Conservation (phyloP, 2,329 filamentous ascomycete genomes). For the Aspergillus calidoustus region DNA sequence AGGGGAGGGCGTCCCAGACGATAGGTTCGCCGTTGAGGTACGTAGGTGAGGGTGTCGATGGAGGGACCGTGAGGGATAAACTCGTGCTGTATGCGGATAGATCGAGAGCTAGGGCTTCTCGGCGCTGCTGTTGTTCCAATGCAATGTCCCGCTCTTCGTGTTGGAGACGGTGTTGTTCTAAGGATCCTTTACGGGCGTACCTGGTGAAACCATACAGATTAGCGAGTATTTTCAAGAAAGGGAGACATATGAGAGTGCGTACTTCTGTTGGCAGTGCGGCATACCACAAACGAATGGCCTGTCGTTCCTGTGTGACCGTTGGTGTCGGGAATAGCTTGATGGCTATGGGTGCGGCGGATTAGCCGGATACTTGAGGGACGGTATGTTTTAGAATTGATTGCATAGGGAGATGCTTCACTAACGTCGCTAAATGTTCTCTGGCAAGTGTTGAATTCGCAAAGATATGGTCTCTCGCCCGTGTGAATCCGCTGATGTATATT, state of each 20-base stretch:
- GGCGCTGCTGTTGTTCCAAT: too few species aligned
- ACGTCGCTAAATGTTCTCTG: slow-evolving; percentile 1
- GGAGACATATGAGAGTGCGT: too few species aligned
- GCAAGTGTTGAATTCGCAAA: neutral
- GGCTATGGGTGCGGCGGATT: neutral
- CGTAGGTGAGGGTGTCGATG: too few species aligned
- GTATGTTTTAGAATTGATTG: too few species aligned
- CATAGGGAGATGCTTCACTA: neutral
- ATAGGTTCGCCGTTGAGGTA: too few species aligned
- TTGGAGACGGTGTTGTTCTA: neutral
- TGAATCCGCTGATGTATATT: slow-evolving; percentile 1
- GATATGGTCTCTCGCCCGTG: neutral
- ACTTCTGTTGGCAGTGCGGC: neutral
- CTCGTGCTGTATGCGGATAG: too few species aligned
- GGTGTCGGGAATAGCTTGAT: neutral
- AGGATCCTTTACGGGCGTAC: neutral
- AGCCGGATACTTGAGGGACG: too few species aligned
- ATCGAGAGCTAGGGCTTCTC: too few species aligned
- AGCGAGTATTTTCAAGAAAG: too few species aligned
- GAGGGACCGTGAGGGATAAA: too few species aligned
- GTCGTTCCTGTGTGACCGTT: neutral
- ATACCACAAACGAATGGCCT: neutral
- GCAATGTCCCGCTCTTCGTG: neutral
- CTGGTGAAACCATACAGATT: neutral
- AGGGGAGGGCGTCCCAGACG: too few species aligned